These are phyloP conservation scores for Paecilomyces dactylethromorphus DNA, from an alignment of 2,329 filamentous ascomycete genomes.

Conservation along the genomic window DNA sequence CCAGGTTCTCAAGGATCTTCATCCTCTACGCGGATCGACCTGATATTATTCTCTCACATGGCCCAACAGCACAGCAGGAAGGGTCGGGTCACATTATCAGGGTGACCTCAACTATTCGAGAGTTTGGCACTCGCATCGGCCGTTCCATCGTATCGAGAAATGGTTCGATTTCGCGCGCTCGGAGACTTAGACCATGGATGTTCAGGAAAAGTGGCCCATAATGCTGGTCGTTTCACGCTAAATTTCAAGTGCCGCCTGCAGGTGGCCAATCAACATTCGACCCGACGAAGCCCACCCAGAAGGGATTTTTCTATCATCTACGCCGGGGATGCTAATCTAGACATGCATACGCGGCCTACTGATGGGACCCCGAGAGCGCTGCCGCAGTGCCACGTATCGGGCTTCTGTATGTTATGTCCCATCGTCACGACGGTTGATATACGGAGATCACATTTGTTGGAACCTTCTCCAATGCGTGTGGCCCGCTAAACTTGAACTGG, in stretches of 20 bases:
- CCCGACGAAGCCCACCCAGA: neutral
- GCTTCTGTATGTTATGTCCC: neutral
- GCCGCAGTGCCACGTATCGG: neutral
- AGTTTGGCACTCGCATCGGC: neutral
- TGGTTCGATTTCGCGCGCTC: neutral
- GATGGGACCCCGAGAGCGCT: neutral
- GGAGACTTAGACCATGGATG: neutral
- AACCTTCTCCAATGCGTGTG: neutral
- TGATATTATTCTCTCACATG: neutral
- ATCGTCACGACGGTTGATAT: neutral
- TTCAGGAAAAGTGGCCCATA: neutral
- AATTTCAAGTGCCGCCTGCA: neutral
- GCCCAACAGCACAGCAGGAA: neutral
- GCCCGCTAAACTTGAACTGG: neutral
- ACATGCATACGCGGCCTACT: neutral
- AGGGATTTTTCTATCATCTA: neutral
- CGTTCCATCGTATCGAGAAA: neutral
- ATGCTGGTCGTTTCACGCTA: neutral
- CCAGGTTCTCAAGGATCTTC: no score
- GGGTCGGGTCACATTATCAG: neutral
- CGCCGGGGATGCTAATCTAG: neutral
- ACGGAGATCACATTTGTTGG: neutral
- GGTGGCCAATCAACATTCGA: neutral
- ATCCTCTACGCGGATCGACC: no score
- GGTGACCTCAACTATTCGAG: neutral